Evolutionary conservation across 78 protist species (phyloP).

Genomic region (Reticulomyxa filosa): DNA sequence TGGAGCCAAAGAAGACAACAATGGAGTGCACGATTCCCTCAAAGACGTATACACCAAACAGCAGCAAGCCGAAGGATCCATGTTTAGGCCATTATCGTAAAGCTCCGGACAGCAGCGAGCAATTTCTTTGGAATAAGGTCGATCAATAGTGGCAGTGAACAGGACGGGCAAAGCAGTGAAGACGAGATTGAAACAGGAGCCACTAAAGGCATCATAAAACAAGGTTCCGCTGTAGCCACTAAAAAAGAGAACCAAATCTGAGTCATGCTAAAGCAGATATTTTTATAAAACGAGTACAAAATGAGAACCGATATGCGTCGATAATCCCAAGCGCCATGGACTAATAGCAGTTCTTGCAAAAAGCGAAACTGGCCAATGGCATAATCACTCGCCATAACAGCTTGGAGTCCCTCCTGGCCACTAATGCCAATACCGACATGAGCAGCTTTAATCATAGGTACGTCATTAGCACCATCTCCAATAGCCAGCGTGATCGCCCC

Average conservation of each 20-base stretch:
- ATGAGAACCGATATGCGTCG: slow-evolving; percentile 24
- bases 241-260: no score
- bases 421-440: slow-evolving; percentile 34
- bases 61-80: no score
- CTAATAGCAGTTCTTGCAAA: slow-evolving; percentile 22
- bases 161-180: not conserved
- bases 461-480: slow-evolving; percentile 91
- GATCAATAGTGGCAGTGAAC: no score
- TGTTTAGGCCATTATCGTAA: no score
- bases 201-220: not conserved
- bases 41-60: no score
- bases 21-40: no score
- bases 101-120: no score
- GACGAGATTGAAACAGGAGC: not conserved
- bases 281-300: slow-evolving; percentile 2
- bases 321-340: slow-evolving; percentile 69
- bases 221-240: no score
- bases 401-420: slow-evolving; percentile 32
- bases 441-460: slow-evolving; percentile 22
- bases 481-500: slow-evolving; percentile 58
- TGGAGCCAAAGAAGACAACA: no score
- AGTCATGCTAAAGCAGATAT: not conserved
- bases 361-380: slow-evolving; percentile 55
- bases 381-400: slow-evolving; percentile 37
- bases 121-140: no score